A percentile compares a stretch with the other conserved stretches of the same genome.
Conservation (phyloP, 371 early-diverging fungal genomes). For the Umbelopsis sp. region DNA sequence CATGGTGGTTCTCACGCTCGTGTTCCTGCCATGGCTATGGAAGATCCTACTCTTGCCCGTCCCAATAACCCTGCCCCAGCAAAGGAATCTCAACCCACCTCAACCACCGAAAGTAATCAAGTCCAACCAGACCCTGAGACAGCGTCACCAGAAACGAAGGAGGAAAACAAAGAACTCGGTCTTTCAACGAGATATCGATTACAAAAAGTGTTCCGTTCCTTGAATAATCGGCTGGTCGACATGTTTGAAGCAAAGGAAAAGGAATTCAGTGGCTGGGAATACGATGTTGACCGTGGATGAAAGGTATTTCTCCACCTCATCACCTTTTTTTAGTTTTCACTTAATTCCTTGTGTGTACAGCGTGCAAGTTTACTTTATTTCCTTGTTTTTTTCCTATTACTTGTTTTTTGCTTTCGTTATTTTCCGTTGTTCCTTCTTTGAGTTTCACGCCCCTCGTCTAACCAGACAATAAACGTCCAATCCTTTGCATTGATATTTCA, state of each 20-base stretch:
- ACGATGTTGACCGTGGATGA: constrained; percentile 57
- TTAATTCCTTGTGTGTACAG: background rate
- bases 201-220: constrained; percentile 50
- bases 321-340: background rate
- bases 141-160: background rate
- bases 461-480: no score
- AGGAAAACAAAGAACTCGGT: constrained; percentile 21
- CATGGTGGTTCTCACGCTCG: constrained; percentile 19
- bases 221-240: constrained; percentile 49
- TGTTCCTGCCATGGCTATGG: constrained; percentile 19
- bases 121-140: background rate
- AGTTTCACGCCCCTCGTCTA: background rate
- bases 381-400: background rate
- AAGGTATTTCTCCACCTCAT: background rate
- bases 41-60: background rate
- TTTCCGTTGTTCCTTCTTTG: background rate
- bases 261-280: constrained; percentile 52
- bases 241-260: constrained; percentile 47
- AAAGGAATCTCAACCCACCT: constrained; percentile 17
- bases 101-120: constrained; percentile 18
- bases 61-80: background rate
- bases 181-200: constrained; percentile 53
- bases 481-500: background rate
- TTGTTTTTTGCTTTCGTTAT: constrained; percentile 3
- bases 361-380: constrained; percentile 4